Base-by-base conservation (phyloP, 768 basidiomycete species). In the Mycena chlorophos region DNA sequence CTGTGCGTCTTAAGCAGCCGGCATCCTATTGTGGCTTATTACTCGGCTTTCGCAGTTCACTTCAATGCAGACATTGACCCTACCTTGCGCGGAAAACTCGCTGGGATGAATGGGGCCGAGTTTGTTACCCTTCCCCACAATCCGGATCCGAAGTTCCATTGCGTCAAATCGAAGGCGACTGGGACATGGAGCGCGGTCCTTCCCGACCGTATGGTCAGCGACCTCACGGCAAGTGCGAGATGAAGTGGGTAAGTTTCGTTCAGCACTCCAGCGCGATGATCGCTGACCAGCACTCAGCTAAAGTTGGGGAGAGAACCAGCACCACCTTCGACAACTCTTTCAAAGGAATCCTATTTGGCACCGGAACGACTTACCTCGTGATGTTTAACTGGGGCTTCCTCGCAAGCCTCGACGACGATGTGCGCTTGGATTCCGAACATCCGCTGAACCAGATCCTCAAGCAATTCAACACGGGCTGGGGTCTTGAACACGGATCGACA, bases 401-500 rank as follows among this genome's bases (percentile, higher is more conserved):
- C 2, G 54, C 46, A 3, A 6, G 53, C 26, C 19, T 60, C 2
- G 54, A 55, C 48, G 47, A 49, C n/a, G 50, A 60, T 4, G 40
- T 28, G 27, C 26, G 3, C 28, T 3, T 30, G 20, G 49, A 48
- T 6, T 51, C 29, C 5, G 51, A 54, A 2, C 54, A 56, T 29
- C 55, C 49, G 5, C 23, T 60, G 26, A 14, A 39, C 14, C 52
- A 59, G 50, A 54, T 59, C 2, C 49, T 59, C 1, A 5, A 10
- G 13, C 25, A 60, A 19, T 51, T 30, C 30, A 22, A 5, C 3
- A 31, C 48, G 1, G 54, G 54, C 4, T 60, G 54, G 54, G 51
- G 54, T 42, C 52, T 60, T 46, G 54, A 56, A 17, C 50, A 49
- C 23, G 58, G 54, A 1, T 60, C 58, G 16, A 55, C 54, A 5